Base-by-base conservation (phyloP, 768 basidiomycete species). In the Chalciporus piperatus region DNA sequence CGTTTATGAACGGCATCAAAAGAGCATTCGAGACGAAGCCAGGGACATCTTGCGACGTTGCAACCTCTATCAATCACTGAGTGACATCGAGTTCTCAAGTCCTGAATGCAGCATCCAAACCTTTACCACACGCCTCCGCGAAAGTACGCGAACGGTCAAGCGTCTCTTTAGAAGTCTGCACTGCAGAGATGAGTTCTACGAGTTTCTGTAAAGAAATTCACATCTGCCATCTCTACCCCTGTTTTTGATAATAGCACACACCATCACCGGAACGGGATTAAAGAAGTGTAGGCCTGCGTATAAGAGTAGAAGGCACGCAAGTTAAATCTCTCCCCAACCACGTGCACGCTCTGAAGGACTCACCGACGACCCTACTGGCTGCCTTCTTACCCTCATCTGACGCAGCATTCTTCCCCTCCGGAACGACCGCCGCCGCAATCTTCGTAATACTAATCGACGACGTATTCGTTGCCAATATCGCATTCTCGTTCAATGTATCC, bases 201-300 rank as follows among this genome's bases (percentile, higher is more conserved):
- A 97, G 74, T 86, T 89, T 90, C 92, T 89, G 57, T 14, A 48
- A 41, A 10, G 30, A 23, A 23, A 7, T 11, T 49, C 45, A 22
- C 23, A 13, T 8, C 11, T 49, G 13, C 4, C 22, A 16, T 11
- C 30, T n/a, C 9, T 9, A 5, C 13, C 13, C 12, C 13, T 7
- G 6, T 13, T 38, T n/a, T 11, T 27, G 8, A 25, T 30, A 10
- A 41, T 6, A 16, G 22, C 12, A 42, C 80, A 45, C 63, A 91
- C 90, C 94, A 97, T 97, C 28, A 96, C 89, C 3, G 95, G 95
- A 4, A 97, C 95, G 4, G 95, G 95, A 63, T 98, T 96, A 75
- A 97, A 96, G 76, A 94, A 97, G 67, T 96, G 93, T 38, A 96
- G 74, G 12, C 86, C 91, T 92, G 47, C 41, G 4, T 16, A n/a